Percentiles rank a stretch among this genome's conserved stretches.
phyloP scores from a whole-genome alignment of 192 early-diverging fungal genomes.

The Chytriomyces sp. region DNA sequence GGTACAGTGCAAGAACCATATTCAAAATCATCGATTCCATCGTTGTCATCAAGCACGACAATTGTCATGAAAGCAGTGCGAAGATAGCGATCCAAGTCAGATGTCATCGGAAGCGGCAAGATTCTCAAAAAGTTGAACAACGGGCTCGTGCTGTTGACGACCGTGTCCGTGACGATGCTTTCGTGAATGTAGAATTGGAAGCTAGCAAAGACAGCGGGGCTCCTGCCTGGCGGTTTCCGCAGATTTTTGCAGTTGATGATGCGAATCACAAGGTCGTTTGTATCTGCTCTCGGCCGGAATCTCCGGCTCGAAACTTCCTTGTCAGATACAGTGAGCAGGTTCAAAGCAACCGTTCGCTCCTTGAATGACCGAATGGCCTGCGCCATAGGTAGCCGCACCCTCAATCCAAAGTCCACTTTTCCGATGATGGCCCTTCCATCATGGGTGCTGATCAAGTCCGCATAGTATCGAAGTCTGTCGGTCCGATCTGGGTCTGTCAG shows the following conservation, averaged over 20 bases:
- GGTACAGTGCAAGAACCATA: constrained; percentile 45
- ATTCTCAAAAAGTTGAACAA: constrained; percentile 41
- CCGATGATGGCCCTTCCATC: constrained; percentile 55
- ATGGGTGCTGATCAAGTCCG: constrained; percentile 48
- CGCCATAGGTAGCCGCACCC: constrained; percentile 51
- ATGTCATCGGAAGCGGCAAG: constrained; percentile 42
- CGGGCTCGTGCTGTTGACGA: constrained; percentile 37
- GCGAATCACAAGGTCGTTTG: constrained; percentile 44
- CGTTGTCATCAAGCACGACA: constrained; percentile 47
- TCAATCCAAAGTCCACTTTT: constrained; percentile 52
- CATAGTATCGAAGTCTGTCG: constrained; percentile 51
- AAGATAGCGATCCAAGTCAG: constrained; percentile 45
- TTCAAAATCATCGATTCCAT: constrained; percentile 34
- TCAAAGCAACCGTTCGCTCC: constrained; percentile 53
- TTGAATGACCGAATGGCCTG: constrained; percentile 56
- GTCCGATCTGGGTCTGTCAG: constrained; percentile 45
- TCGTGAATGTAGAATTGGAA: constrained; percentile 44
- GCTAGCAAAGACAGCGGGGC: constrained; percentile 39
- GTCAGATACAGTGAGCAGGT: constrained; percentile 38
- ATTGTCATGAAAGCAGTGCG: constrained; percentile 37
- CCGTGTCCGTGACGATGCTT: constrained; percentile 40
- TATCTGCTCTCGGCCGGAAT: constrained; percentile 33
- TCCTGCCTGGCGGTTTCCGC: constrained; percentile 18
- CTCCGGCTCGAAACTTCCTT: constrained; percentile 18
- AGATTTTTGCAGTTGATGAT: constrained; percentile 36